Evolutionary conservation across 148 eudicot genomes (phyloP), one percentile per base, ranked within the genome.

Genomic region (Hydrangea macrophylla): DNA sequence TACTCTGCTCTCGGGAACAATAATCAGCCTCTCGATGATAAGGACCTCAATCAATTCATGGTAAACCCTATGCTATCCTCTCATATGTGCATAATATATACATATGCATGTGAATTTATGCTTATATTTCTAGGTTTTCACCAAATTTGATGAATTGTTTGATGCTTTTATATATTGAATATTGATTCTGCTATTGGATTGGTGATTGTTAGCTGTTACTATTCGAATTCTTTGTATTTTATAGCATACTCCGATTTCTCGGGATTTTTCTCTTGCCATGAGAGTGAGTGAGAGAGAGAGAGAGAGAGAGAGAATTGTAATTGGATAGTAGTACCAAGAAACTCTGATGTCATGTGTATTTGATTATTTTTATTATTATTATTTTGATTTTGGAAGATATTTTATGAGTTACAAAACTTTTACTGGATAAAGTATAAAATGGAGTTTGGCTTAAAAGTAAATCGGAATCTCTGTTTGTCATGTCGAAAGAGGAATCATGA

Each of bases 1-100:
- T 92, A 92, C 64, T 79, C 93, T 1, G 81, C 72, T n/a, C 73
- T 84, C 27, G 86, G 84, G 2, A 75, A 77, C 25, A 79, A 70
- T 26, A 71, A 69, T 71, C 77, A 76, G 68, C 72, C 71, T 33
- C 63, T 70, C 10, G 90, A 85, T 67, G 88, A 87, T 36, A 89
- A 89, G 73, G 98, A 92, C 74, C 92, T 92, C 44, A 91, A 92
- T 77, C 96, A 87, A 40, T 92, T 92, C 80, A 89, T 92, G 98
- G 98, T 92, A 64, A 73, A 24, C 4, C 30, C 39, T n/a, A n/a
- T n/a, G n/a, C n/a, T n/a, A n/a, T n/a, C n/a, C 2, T 20, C 37
- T 33, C 1, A 11, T 51, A 5, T 11, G 7, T 39, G 11, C 28
- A 37, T 39, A 39, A 35, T 3, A 3, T 35, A 35, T 35, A 35